Evolutionary conservation across 2,329 filamentous ascomycete genomes (phyloP), one percentile per base, ranked within the genome.

Genomic region (Blastomyces gilchristii): DNA sequence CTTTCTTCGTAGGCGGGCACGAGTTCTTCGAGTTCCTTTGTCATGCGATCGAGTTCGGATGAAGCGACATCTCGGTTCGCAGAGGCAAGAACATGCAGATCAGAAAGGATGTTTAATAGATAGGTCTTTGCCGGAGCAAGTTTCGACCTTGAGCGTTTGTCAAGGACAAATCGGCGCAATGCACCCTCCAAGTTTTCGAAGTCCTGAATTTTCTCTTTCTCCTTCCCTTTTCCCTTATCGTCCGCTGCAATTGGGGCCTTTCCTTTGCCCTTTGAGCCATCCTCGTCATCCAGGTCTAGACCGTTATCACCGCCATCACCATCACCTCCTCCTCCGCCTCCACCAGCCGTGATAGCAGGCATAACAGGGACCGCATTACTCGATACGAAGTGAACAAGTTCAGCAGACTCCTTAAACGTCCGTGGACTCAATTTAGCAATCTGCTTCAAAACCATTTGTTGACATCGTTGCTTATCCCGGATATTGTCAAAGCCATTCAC

Each of bases 401-500:
- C 94, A 1, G 87, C 84, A 0, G 91, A 87, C 72, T 99, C 94
- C 73, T 97, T 97, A 80, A 87, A 89, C 0, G 94, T 99, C 60
- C 88, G 87, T 2, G 93, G 94, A 71, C 93, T 97, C n/a, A 99
- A 81, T 34, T 86, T 85, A 58, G 84, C 81, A 18, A 99, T 87
- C 75, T 97, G 93, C 69, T 97, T 91, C 64, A 99, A 75, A 59
- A 99, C 94, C 85, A 91, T 89, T 72, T 94, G 91, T 74, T 96
- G 85, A 74, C 93, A 97, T 64, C 93, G 83, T 64, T 90, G 83
- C 79, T 97, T 94, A 75, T 97, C 92, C 67, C 88, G 84, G 70
- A 99, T 97, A 65, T 89, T 88, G 76, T 99, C 94, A 71, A 91
- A 99, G 22, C 93, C 92, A 73, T 99, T 99, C 68, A 99, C 94